Evolutionary conservation across 2,329 filamentous ascomycete genomes (phyloP).

Genomic region (Fusarium sp.): DNA sequence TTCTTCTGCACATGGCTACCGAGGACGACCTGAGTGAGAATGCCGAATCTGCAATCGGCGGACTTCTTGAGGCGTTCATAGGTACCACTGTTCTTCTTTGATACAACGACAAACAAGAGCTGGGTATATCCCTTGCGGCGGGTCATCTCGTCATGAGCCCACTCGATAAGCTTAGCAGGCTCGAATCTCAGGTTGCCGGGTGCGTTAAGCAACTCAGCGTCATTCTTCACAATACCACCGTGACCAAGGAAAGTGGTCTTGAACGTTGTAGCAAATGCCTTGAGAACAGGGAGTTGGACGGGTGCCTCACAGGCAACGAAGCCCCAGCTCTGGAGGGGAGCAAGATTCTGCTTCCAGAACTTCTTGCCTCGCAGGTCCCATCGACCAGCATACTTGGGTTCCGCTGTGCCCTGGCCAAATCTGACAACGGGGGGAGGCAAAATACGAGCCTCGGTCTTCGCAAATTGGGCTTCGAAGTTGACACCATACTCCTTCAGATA

Average conservation of each 20-base stretch:
- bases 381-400: conserved; percentile 76
- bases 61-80: conserved; percentile 93
- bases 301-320: conserved; percentile 74
- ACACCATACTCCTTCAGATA: conserved; percentile 81
- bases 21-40: conserved; percentile 86
- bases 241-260: conserved; percentile 61
- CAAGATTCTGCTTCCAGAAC: conserved; percentile 74
- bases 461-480: conserved; percentile 72
- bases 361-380: conserved; percentile 89
- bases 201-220: conserved; percentile 53
- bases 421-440: conserved; percentile 77
- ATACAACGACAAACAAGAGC: conserved; percentile 83
- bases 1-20: conserved; percentile 74
- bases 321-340: conserved; percentile 78
- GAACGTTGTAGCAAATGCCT: conserved; percentile 58
- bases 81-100: conserved; percentile 74
- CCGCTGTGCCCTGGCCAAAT: conserved; percentile 69
- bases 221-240: conserved; percentile 58
- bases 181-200: conserved; percentile 54
- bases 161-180: conserved; percentile 63
- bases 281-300: conserved; percentile 55
- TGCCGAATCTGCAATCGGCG: conserved; percentile 85
- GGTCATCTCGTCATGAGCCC: conserved; percentile 62
- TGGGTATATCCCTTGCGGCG: conserved; percentile 71
- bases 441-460: conserved; percentile 76